A percentile compares a stretch with the other conserved stretches of the same genome.
Evolutionary conservation across 352 stramenopile genomes (phyloP).

Genomic region (Pythium aphanidermatum): DNA sequence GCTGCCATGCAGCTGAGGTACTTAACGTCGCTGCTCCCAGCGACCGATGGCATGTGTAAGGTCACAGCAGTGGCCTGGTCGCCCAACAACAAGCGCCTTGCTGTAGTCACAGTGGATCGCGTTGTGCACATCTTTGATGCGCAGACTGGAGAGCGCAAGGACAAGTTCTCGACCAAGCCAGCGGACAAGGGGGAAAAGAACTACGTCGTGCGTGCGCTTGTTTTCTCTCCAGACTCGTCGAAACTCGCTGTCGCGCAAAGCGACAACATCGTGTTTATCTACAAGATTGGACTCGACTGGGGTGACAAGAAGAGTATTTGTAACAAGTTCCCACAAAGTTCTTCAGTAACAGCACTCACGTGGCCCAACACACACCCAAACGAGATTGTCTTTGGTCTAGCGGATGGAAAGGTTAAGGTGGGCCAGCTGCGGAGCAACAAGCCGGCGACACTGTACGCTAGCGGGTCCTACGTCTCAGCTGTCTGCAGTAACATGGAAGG

Average conservation of each 20-base stretch:
- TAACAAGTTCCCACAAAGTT: constrained; percentile 91
- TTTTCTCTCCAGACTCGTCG: constrained; percentile 90
- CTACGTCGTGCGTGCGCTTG: constrained; percentile 89
- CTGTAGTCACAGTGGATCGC: constrained; percentile 90
- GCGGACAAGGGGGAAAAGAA: constrained; percentile 93
- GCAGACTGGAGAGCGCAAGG: constrained; percentile 87
- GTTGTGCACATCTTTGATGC: constrained; percentile 93
- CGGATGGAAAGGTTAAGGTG: constrained; percentile 92
- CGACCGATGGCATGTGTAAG: constrained; percentile 88
- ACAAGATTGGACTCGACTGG: constrained; percentile 93
- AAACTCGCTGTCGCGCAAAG: constrained; percentile 94
- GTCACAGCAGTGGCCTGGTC: constrained; percentile 91
- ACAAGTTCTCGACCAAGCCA: constrained; percentile 96
- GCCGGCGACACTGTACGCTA: constrained; percentile 82
- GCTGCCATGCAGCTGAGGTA: constrained; percentile 90
- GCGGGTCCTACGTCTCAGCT: constrained; percentile 75
- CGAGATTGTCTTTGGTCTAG: constrained; percentile 92
- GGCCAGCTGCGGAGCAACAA: constrained; percentile 93
- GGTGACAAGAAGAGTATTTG: constrained; percentile 95
- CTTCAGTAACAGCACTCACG: constrained; percentile 82
- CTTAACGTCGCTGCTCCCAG: constrained; percentile 88
- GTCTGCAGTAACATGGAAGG: constrained; percentile 87
- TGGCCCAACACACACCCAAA: constrained; percentile 90
- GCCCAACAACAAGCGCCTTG: constrained; percentile 90
- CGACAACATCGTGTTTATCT: constrained; percentile 97